Percentiles rank a stretch among this genome's conserved stretches.
These are phyloP conservation scores for Suillus fuscotomentosus DNA, from an alignment of 768 basidiomycete genomes.

Conservation along the genomic window DNA sequence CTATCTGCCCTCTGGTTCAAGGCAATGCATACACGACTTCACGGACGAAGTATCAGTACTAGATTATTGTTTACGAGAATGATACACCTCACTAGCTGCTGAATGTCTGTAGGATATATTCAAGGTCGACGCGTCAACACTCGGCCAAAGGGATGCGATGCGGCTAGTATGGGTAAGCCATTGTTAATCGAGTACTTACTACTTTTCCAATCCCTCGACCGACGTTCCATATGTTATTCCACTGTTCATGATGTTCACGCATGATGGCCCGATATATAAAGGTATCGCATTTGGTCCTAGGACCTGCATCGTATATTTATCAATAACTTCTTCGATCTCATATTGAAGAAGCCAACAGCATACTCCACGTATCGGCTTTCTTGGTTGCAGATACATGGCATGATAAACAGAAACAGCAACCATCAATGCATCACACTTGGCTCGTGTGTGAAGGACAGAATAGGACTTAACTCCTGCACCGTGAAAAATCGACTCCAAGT, in stretches of 20 bases:
- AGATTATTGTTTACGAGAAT: not conserved
- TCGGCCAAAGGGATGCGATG: not conserved
- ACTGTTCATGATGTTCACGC: not conserved
- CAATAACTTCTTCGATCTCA: not conserved
- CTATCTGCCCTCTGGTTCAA: not conserved
- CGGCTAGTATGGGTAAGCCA: not conserved
- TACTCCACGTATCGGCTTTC: not conserved
- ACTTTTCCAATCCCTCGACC: not conserved
- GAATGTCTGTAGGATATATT: not conserved
- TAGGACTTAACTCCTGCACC: not conserved
- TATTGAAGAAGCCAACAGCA: too few relatives aligned
- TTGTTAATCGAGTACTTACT: not conserved
- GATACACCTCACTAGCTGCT: not conserved
- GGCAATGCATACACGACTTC: not conserved
- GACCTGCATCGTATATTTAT: not conserved
- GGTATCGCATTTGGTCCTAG: not conserved
- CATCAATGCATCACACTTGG: too few relatives aligned
- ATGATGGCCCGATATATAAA: too few relatives aligned
- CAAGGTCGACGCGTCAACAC: not conserved
- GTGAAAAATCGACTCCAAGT: not conserved
- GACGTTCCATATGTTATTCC: not conserved
- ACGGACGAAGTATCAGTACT: not conserved
- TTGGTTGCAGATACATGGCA: not conserved
- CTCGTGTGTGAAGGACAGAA: not conserved
- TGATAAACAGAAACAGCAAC: not conserved